phyloP scores from a whole-genome alignment of 176 grass and related monocot species.

The Oryza australiensis region DNA sequence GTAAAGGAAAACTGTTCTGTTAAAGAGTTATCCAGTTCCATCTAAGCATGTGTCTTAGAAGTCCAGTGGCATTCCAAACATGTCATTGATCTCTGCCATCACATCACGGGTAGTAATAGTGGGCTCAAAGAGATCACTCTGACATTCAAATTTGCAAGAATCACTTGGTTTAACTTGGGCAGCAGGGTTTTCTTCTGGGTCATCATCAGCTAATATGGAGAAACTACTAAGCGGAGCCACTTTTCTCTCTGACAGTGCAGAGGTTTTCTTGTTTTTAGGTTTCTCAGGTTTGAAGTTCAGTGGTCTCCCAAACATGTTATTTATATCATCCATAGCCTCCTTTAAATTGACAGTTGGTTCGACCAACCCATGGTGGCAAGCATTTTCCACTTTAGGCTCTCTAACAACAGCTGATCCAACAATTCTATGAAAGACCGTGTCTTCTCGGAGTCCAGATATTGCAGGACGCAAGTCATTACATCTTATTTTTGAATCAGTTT shows the following conservation, averaged over 20 bases:
- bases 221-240: constrained; percentile 39
- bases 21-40: constrained; percentile 18
- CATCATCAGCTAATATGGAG: constrained; percentile 77
- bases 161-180: constrained; percentile 23
- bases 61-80: constrained; percentile 85
- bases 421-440: constrained; percentile 78
- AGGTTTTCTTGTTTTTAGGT: constrained; percentile 40
- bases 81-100: constrained; percentile 84
- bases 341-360: constrained; percentile 88
- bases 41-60: constrained; percentile 40
- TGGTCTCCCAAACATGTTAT: constrained; percentile 87
- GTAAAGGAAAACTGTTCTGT: background rate
- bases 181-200: constrained; percentile 35
- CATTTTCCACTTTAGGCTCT: constrained; percentile 83
- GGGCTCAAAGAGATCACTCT: constrained; percentile 78
- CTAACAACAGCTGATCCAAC: constrained; percentile 73
- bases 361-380: constrained; percentile 86
- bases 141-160: constrained; percentile 41
- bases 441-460: constrained; percentile 56
- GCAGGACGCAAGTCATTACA: constrained; percentile 22
- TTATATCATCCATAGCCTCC: constrained; percentile 94
- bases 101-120: constrained; percentile 78
- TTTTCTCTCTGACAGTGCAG: constrained; percentile 43
- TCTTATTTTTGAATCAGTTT: constrained; percentile 22
- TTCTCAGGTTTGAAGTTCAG: constrained; percentile 65